Evolutionary conservation across 352 stramenopile genomes (phyloP), one percentile per base, ranked within the genome.

Genomic region (Globisporangium echinulatum): DNA sequence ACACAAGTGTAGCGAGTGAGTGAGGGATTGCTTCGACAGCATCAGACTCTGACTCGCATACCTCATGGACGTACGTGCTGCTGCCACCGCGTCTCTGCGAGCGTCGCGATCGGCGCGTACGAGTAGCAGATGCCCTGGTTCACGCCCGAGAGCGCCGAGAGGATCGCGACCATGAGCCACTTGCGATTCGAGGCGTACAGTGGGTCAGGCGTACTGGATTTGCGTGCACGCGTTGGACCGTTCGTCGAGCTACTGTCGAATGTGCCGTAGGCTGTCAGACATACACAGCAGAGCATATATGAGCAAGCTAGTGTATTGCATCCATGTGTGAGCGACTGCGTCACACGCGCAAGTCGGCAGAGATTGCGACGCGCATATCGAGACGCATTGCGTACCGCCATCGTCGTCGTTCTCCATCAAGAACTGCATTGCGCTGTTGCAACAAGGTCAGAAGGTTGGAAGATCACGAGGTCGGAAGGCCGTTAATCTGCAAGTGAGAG

Each of bases 91-190:
- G 64, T 62, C 64, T 92, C 82, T 15, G 72, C 76, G 17, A 88
- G 77, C 43, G 71, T 82, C 17, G 78, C 78, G 52, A 92, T 87
- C 4, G 82, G 82, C 15, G 82, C 82, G 55, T 90, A 92, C 25
- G 82, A 87, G 67, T 87, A 89, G 64, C 82, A 92, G 53, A 92
- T 82, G 25, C 72, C 78, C 54, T 89, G 82, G 57, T 92, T 92
- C 17, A 88, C 56, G 17, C 68, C 78, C 33, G 77, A 82, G 14
- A 92, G 75, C 37, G 78, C 42, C 1, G 79, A 89, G 19, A 92
- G 61, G 43, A 92, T 69, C n/a, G 63, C 59, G 42, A 92, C 56
- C 82, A 92, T 90, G 54, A 85, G 59, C 79, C 79, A 89, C 61
- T 86, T 89, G 44, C 63, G 68, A 5, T 58, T 52, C 46, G 58